Percentiles rank a stretch among this genome's conserved stretches.
Conservation (phyloP, 176 grass and related monocot genomes). For the Guadua angustifolia region DNA sequence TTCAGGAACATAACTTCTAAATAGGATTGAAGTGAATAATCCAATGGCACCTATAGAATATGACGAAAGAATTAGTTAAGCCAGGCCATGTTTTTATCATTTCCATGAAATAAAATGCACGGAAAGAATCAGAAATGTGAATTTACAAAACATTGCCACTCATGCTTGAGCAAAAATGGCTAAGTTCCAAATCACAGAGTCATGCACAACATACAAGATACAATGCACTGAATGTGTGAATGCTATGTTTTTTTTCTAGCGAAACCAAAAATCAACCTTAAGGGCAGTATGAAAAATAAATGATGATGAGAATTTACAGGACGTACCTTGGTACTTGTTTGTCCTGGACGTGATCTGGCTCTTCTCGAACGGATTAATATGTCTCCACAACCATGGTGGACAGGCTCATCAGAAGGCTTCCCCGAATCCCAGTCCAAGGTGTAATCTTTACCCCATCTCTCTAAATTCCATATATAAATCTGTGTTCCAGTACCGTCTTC, state of each 20-base stretch:
- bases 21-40: conserved; percentile 88
- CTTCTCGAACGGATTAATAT: conserved; percentile 87
- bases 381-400: conserved; percentile 48
- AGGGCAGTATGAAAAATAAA: conserved; percentile 14
- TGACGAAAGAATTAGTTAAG: conserved; percentile 21
- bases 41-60: conserved; percentile 71
- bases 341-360: conserved; percentile 66
- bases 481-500: conserved; percentile 71
- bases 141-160: conserved; percentile 9
- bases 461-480: conserved; percentile 93
- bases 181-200: conserved; percentile 32
- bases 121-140: conserved; percentile 10
- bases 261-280: neutral
- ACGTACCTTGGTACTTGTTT: conserved; percentile 64
- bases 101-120: conserved; percentile 27
- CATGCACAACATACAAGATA: neutral
- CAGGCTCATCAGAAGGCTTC: conserved; percentile 41
- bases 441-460: conserved; percentile 77
- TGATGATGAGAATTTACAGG: neutral
- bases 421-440: conserved; percentile 74
- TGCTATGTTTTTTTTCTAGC: neutral
- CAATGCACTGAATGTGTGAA: conserved; percentile 26
- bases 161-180: neutral
- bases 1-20: conserved; percentile 86
- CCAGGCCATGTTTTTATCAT: conserved; percentile 4